Evolutionary conservation across 441 rosid species (phyloP), one percentile per base, ranked within the genome.

Genomic region (Adansonia gregorii): DNA sequence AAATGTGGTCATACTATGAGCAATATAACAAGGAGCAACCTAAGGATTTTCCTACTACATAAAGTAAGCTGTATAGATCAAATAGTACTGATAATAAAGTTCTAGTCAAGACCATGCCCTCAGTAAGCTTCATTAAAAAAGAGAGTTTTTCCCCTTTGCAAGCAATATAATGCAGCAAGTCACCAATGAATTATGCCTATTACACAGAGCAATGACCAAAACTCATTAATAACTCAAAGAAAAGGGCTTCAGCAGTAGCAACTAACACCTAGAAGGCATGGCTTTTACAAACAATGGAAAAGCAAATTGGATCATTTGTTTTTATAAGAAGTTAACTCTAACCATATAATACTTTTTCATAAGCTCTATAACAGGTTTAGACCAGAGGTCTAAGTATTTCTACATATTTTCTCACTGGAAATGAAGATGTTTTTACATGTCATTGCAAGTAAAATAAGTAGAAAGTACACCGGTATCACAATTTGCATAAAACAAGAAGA

Each of bases 11-110:
- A 4, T 9, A 14, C 14, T 14, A 11, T 3, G 27, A 72, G 66
- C 49, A 19, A 56, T 72, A 56, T 49, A 14, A 69, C 22, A 51
- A 63, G 9, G 35, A 69, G 73, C 59, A 49, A 69, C 59, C 73
- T 49, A 49, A 69, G 56, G 22, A 24, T 49, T 49, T 68, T 69
- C 59, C 59, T 24, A 24, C 58, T 49, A 7, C 43, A 49, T 24
- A 24, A 19, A 49, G 45, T 8, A 49, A 49, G 19, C 6, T 6
- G 58, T 22, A 22, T 12, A 22, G 56, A 68, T 68, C 39, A 46
- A 46, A 5, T 12, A 11, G 11, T 48, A n/a, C 11, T 19, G 12
- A 1, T 68, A 20, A 20, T 6, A 48, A 22, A 11, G 72, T 4
- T 68, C 55, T 20, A 67, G 45, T 67, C 52, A 65, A 41, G 49